Evolutionary conservation across 1,284 basidiomycete genomes (phyloP).

Genomic region (Schizophyllum commune): DNA sequence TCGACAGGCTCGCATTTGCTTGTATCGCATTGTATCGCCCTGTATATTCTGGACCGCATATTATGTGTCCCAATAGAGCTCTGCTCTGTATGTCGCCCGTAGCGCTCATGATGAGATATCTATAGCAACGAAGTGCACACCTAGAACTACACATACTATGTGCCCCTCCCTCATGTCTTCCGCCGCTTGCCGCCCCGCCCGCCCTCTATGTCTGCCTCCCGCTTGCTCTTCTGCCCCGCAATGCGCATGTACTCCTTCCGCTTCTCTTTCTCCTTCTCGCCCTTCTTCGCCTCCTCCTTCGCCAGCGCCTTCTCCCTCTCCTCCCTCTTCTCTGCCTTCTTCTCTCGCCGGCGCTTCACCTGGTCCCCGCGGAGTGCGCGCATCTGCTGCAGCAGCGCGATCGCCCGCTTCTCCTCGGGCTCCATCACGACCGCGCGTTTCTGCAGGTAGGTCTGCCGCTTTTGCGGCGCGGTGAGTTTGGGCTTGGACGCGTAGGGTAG

Average conservation of each 20-base stretch:
- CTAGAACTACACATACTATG: not conserved
- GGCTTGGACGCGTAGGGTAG: constrained; percentile 94
- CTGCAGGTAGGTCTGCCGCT: constrained; percentile 77
- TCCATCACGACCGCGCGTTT: constrained; percentile 93
- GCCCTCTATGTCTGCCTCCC: constrained; percentile 51
- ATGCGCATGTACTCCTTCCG: constrained; percentile 71
- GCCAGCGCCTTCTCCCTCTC: constrained; percentile 61
- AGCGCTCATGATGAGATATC: constrained; percentile 16
- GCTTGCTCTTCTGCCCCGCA: constrained; percentile 67
- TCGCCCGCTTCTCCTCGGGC: constrained; percentile 88
- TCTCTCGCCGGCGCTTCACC: constrained; percentile 68
- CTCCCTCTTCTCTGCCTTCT: constrained; percentile 68
- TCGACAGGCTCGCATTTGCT: too few species aligned
- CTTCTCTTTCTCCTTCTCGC: constrained; percentile 73
- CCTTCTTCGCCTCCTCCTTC: constrained; percentile 61
- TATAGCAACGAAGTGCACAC: constrained; percentile 17
- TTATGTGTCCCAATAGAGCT: not conserved
- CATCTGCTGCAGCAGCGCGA: constrained; percentile 93
- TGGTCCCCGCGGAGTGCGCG: constrained; percentile 89
- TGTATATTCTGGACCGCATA: too few species aligned
- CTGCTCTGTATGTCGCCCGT: too few species aligned
- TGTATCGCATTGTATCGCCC: too few species aligned
- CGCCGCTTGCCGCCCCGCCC: constrained; percentile 46
- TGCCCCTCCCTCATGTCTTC: constrained; percentile 25
- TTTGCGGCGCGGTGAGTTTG: constrained; percentile 72